Percentiles rank a stretch among this genome's conserved stretches.
These are phyloP conservation scores for Tanacetum coccineum DNA, from an alignment of 129 eudicot species.

Conservation along the genomic window DNA sequence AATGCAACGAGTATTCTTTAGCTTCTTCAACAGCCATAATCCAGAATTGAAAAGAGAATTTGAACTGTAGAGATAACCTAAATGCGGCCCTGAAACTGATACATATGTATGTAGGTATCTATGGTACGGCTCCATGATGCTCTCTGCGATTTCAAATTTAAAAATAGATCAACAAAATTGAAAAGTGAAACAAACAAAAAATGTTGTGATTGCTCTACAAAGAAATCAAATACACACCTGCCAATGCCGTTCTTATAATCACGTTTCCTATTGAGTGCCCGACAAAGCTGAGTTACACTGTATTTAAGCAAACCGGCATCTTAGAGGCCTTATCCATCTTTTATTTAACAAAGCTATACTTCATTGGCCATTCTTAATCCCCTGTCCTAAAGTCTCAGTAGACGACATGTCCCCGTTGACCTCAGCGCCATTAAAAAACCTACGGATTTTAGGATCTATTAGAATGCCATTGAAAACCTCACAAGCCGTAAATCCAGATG, in stretches of 20 bases:
- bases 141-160: constrained; percentile 45
- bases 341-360: constrained; percentile 90
- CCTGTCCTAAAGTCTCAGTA: constrained; percentile 93
- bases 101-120: constrained; percentile 80
- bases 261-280: constrained; percentile 99
- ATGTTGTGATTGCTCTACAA: too few relatives aligned
- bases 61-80: constrained; percentile 95
- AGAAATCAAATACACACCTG: constrained; percentile 50
- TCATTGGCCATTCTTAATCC: constrained; percentile 90
- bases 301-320: constrained; percentile 66
- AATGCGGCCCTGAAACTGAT: constrained; percentile 95
- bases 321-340: constrained; percentile 92
- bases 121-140: constrained; percentile 92
- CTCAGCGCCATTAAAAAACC: constrained; percentile 92
- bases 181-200: too few relatives aligned
- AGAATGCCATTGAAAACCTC: constrained; percentile 96
- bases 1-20: constrained; percentile 87
- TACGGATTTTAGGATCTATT: constrained; percentile 91
- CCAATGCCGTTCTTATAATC: constrained; percentile 80
- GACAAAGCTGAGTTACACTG: constrained; percentile 87
- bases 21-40: constrained; percentile 93
- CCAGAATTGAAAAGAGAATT: constrained; percentile 96
- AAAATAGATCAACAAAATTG: constrained; percentile 21
- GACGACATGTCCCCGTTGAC: constrained; percentile 93
- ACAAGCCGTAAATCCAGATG: constrained; percentile 95